Base-by-base conservation (phyloP, 108 stramenopile species). In the Phaeodactylum tricornutum region DNA sequence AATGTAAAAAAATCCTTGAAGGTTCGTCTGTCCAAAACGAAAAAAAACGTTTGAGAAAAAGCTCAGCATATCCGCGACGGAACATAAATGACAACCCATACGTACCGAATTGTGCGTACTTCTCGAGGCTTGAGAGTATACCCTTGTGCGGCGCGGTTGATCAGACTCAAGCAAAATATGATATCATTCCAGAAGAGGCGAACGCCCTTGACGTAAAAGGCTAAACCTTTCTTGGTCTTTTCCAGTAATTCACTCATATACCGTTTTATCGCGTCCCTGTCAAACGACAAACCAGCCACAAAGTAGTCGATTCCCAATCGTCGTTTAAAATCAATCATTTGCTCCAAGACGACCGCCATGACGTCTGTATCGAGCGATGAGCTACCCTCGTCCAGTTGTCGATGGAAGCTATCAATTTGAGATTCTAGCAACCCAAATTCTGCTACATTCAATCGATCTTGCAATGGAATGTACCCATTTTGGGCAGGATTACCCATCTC, bases 1-100 rank as follows among this genome's bases (percentile, higher is more conserved):
- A 96, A 90, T 1, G 94, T 97, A 40, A 95, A 58, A 9, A 93
- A 58, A 57, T 97, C 96, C 65, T 94, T 94, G 71, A 89, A 85
- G 15, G 93, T 95, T 12, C 96, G 82, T 37, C 89, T 86, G 55
- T 14, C 33, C 29, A 32, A n/a, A 12, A 36, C 16, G 14, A 7
- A 17, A 24, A 44, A 11, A 43, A 29, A 29, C 34, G 23, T 55
- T 16, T 47, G 42, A 55, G 3, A 21, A 7, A 32, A 5, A 17
- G 2, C 19, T 29, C 15, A 14, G 20, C 11, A 4, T 6, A 26
- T 2, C 16, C 1, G 34, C 29, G 8, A 14, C 6, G 24, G 12
- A 8, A 27, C 46, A 48, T 1, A 46, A 3, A 46, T 2, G 26
- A 23, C 23, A 45, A 8, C n/a, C 26, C 25, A 29, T 17, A 54